Evolutionary conservation across 2,329 filamentous ascomycete species (phyloP), one percentile per base, ranked within the genome.

Genomic region (Lasiodiplodia hormozganensis): DNA sequence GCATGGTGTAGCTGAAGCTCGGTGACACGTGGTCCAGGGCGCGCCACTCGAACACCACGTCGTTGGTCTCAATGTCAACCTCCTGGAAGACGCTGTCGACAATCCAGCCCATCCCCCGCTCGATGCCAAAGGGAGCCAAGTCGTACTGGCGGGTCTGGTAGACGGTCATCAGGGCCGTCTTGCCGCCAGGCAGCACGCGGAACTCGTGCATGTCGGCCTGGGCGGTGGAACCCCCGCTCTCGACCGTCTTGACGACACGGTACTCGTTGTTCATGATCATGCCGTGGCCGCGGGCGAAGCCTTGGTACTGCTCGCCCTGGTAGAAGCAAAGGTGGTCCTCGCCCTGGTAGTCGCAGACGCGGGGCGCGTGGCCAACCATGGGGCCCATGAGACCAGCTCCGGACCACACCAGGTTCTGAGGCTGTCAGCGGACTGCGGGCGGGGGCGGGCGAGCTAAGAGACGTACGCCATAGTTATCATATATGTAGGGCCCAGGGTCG

Each of bases 1-100:
- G 82, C 68, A 78, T 77, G 43, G 83, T 85, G 76, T 83, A 77
- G 74, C 74, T 79, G 79, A 84, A 82, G 51, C 82, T 79, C 1
- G 85, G 85, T 53, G 82, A 79, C n/a, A 87, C 79, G 74, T 88
- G 85, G 68, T 88, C 85, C 11, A 88, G 76, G 70, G 84, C 85
- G 36, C 81, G 82, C 87, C 87, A 89, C 71, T 89, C 86, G 70
- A 89, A 89, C 12, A 88, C 70, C 3, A 89, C 75, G 51, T 83
- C 79, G 2, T 86, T 86, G 2, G 85, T 88, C 28, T 84, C 80
- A 52, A 87, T 85, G 68, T 88, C 83, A 38, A 87, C 78, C 74
- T 87, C 85, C 72, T 86, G 84, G 69, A 86, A 86, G 2, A 85
- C 78, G 66, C 83, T 83, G 73, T 86, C 82, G 71, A 85, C 82